Conservation (phyloP, 2,329 filamentous ascomycete species). For the Colletotrichum sp. region DNA sequence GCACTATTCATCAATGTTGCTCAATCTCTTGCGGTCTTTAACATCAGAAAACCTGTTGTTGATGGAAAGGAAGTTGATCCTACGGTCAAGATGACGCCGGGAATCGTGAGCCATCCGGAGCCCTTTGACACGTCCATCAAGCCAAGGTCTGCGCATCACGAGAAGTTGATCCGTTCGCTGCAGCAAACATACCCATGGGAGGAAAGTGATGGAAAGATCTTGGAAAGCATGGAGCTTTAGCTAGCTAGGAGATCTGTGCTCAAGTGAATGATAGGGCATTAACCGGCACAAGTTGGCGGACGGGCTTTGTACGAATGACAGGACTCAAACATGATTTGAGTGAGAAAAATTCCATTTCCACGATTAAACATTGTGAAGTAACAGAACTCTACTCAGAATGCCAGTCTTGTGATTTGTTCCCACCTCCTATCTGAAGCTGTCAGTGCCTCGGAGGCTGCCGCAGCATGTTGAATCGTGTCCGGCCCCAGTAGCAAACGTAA, state of each 20-base stretch:
- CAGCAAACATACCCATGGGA: slow-evolving; percentile 18
- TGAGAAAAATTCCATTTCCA: too few relatives aligned
- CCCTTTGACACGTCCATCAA: slow-evolving; percentile 7
- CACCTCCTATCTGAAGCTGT: background rate
- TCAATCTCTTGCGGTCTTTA: slow-evolving; percentile 51
- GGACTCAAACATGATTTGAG: too few relatives aligned
- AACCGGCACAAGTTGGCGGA: background rate
- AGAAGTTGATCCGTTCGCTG: slow-evolving; percentile 15
- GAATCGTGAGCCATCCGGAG: slow-evolving; percentile 16
- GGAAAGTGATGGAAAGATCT: slow-evolving; percentile 4
- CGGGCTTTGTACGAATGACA: background rate
- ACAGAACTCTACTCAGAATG: background rate
- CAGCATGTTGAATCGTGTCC: background rate
- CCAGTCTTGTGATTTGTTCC: background rate
- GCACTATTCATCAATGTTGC: slow-evolving; percentile 34
- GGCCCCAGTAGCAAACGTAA: background rate
- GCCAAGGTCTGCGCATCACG: slow-evolving; percentile 14
- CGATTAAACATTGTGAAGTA: background rate
- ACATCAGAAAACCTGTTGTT: slow-evolving; percentile 38
- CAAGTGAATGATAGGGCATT: too few relatives aligned
- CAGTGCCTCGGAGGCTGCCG: background rate
- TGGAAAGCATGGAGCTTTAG: background rate
- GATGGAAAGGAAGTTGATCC: slow-evolving; percentile 38
- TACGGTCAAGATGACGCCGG: background rate
- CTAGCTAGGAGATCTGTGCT: background rate